A percentile compares a stretch with the other conserved stretches of the same genome.
Evolutionary conservation across 106 monocot species (phyloP).

Genomic region (Dioscorea alata): DNA sequence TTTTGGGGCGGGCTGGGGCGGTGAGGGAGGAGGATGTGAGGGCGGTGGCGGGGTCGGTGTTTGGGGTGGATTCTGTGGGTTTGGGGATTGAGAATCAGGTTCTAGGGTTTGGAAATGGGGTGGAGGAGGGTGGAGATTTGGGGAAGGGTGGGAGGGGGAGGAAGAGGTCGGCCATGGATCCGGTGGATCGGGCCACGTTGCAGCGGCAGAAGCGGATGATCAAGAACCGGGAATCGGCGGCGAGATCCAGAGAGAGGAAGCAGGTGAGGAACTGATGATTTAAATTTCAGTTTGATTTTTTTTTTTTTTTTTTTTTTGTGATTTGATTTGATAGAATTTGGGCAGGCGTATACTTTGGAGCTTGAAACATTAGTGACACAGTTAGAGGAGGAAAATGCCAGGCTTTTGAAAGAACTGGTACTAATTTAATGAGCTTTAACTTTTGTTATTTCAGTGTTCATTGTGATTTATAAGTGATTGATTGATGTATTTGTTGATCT

Average conservation of each 20-base stretch:
- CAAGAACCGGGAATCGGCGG: conserved; percentile 70
- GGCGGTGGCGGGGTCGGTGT: neutral
- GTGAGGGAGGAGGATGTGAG: conserved; percentile 16
- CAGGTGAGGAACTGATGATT: conserved; percentile 24
- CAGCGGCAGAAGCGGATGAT: conserved; percentile 60
- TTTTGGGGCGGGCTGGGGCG: conserved; percentile 19
- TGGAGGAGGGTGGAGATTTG: conserved; percentile 24
- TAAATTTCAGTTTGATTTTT: neutral
- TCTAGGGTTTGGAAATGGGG: conserved; percentile 6
- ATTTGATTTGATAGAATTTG: neutral
- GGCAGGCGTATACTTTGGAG: conserved; percentile 63
- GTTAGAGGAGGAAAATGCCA: conserved; percentile 48
- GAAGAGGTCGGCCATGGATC: conserved; percentile 24
- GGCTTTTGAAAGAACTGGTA: neutral
- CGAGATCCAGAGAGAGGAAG: conserved; percentile 63
- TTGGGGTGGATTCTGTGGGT: neutral
- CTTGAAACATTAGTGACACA: conserved; percentile 63
- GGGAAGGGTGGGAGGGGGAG: conserved; percentile 30
- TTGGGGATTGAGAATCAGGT: neutral
- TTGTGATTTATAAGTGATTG: too few relatives aligned
- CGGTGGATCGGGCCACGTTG: conserved; percentile 29
- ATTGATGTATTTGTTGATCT: too few relatives aligned
- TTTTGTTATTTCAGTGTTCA: too few relatives aligned
- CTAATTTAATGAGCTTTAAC: too few relatives aligned
- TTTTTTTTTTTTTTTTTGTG: neutral